These are phyloP conservation scores for Sporobolomyces pararoseus DNA, from an alignment of 768 basidiomycete genomes.

Conservation along the genomic window DNA sequence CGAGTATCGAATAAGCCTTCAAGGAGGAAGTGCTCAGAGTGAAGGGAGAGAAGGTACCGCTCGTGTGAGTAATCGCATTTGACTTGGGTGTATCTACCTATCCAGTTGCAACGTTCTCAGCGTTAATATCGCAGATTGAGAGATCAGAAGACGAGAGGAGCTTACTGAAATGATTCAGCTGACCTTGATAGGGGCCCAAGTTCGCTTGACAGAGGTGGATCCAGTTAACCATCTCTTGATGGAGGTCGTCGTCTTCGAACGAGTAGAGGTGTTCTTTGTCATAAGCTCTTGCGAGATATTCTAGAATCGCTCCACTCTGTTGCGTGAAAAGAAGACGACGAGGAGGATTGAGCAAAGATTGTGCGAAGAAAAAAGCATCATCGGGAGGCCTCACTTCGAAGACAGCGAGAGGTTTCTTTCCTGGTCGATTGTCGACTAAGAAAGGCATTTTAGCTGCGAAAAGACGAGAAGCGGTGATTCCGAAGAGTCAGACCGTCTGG, in stretches of 20 bases:
- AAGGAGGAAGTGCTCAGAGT: background rate
- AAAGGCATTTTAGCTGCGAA: conserved; percentile 38
- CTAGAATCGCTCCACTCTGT: conserved; percentile 18
- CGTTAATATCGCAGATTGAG: too few species aligned
- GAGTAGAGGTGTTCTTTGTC: conserved; percentile 2
- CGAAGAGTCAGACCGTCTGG: too few species aligned
- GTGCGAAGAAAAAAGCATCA: too few species aligned
- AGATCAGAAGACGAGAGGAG: too few species aligned
- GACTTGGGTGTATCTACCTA: conserved; percentile 13
- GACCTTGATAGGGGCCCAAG: conserved; percentile 24
- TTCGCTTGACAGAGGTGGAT: background rate
- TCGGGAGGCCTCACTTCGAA: conserved; percentile 14
- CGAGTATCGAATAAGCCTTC: too few species aligned
- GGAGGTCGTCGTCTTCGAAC: conserved; percentile 30
- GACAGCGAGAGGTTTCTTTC: background rate
- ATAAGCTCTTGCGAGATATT: conserved; percentile 28
- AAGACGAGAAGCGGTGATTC: too few species aligned
- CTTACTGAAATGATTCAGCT: conserved; percentile 9
- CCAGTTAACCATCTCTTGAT: conserved; percentile 24
- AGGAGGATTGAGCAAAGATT: too few species aligned
- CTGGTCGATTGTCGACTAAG: conserved; percentile 21
- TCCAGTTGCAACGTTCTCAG: too few species aligned
- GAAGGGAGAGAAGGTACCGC: background rate
- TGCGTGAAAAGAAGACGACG: too few species aligned
- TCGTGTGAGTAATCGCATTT: conserved; percentile 13